A percentile compares a stretch with the other conserved stretches of the same genome.
These are phyloP conservation scores for Fusarium falciforme DNA, from an alignment of 2,329 filamentous ascomycete genomes.

Conservation along the genomic window DNA sequence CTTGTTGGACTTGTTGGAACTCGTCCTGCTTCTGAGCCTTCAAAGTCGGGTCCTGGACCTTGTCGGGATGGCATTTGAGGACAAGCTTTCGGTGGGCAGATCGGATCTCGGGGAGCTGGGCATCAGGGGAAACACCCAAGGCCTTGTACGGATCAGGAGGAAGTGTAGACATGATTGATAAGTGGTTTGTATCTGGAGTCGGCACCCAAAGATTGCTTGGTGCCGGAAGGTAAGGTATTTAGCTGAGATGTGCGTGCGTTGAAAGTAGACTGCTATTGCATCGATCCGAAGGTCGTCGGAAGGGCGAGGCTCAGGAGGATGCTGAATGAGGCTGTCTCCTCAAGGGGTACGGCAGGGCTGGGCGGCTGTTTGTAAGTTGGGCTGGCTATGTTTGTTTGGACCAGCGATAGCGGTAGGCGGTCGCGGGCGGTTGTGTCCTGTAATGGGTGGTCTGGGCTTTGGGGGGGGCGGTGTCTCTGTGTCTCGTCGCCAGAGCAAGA, in stretches of 20 bases:
- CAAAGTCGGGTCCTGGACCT: constrained; percentile 80
- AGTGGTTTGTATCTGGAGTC: constrained; percentile 15
- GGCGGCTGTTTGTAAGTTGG: constrained; percentile 39
- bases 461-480: constrained; percentile 43
- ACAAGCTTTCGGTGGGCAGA: constrained; percentile 86
- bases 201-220: constrained; percentile 18
- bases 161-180: constrained; percentile 59
- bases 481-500: constrained; percentile 42
- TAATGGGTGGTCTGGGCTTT: constrained; percentile 41
- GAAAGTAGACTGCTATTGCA: constrained; percentile 36
- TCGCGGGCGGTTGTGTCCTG: constrained; percentile 11
- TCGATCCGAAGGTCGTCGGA: constrained; percentile 38
- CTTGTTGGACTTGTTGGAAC: constrained; percentile 92
- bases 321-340: constrained; percentile 40
- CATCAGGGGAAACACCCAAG: constrained; percentile 79
- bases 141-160: constrained; percentile 82
- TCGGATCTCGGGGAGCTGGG: constrained; percentile 78
- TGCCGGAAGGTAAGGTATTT: constrained; percentile 32
- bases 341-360: constrained; percentile 32
- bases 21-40: constrained; percentile 85
- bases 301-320: constrained; percentile 36
- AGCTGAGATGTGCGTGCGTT: constrained; percentile 8
- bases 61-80: constrained; percentile 91
- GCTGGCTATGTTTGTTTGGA: constrained; percentile 36
- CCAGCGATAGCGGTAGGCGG: constrained; percentile 23